Conservation (phyloP, 768 basidiomycete genomes). For the Chalciporus chontae region DNA sequence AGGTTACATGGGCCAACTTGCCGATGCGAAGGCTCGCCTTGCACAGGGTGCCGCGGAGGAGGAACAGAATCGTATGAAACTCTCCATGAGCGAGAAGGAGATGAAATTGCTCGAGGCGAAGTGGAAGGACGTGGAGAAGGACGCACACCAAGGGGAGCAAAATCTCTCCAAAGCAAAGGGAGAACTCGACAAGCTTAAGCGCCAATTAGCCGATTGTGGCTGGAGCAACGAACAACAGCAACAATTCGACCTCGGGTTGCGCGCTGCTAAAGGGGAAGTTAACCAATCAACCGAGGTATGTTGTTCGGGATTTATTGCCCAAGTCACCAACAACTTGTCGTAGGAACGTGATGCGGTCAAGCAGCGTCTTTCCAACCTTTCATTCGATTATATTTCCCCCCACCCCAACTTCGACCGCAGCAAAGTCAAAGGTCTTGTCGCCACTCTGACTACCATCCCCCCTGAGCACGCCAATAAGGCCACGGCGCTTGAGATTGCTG, state of each 20-base stretch:
- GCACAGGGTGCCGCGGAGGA: slow-evolving; percentile 81
- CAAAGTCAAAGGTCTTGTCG: slow-evolving; percentile 90
- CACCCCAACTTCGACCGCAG: slow-evolving; percentile 74
- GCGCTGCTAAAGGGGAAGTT: slow-evolving; percentile 51
- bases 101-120: slow-evolving; percentile 68
- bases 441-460: slow-evolving; percentile 77
- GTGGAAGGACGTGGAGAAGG: slow-evolving; percentile 82
- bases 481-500: slow-evolving; percentile 90
- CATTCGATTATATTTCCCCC: slow-evolving; percentile 82
- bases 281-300: slow-evolving; percentile 61
- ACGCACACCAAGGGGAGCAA: slow-evolving; percentile 73
- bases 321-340: slow-evolving; percentile 6
- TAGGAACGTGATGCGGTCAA: slow-evolving; percentile 70
- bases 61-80: slow-evolving; percentile 73
- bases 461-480: slow-evolving; percentile 70
- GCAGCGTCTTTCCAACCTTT: slow-evolving; percentile 62
- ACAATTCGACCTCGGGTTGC: slow-evolving; percentile 48
- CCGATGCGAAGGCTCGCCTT: slow-evolving; percentile 71
- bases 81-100: slow-evolving; percentile 77
- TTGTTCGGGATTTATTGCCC: background rate
- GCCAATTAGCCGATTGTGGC: slow-evolving; percentile 53
- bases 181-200: slow-evolving; percentile 55
- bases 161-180: slow-evolving; percentile 57
- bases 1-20: slow-evolving; percentile 96
- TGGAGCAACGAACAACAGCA: slow-evolving; percentile 79